phyloP scores from a whole-genome alignment of 1,284 basidiomycete genomes.

The Phaffia rhodozyma region DNA sequence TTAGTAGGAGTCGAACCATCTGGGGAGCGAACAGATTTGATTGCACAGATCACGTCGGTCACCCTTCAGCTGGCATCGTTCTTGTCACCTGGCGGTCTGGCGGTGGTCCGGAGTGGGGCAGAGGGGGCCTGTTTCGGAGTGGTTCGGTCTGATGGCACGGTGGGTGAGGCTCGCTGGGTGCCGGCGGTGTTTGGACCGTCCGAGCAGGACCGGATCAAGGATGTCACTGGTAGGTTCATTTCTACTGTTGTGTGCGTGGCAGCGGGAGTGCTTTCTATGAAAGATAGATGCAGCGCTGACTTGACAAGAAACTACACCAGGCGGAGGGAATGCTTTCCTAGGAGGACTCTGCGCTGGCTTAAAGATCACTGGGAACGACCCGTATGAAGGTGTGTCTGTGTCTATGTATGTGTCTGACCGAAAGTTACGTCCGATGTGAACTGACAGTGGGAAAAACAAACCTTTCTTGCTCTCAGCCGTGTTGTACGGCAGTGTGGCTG shows the following conservation, averaged over 20 bases:
- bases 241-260: not conserved
- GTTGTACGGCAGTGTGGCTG: slow-evolving; percentile 61
- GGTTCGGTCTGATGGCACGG: not conserved
- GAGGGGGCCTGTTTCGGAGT: slow-evolving; percentile 57
- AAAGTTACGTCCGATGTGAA: too few relatives aligned
- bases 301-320: slow-evolving; percentile 37
- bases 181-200: slow-evolving; percentile 58
- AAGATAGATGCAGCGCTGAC: not conserved
- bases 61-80: slow-evolving; percentile 58
- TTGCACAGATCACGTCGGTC: slow-evolving; percentile 52
- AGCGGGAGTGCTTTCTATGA: too few relatives aligned
- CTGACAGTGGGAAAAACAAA: slow-evolving; percentile 13
- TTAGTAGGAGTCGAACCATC: slow-evolving; percentile 27
- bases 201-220: slow-evolving; percentile 47
- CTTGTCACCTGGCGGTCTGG: slow-evolving; percentile 37
- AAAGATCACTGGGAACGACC: slow-evolving; percentile 45
- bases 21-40: not conserved
- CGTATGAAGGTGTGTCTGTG: slow-evolving; percentile 47
- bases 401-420: not conserved
- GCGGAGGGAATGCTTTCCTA: slow-evolving; percentile 77
- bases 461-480: slow-evolving; percentile 41
- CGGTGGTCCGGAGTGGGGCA: slow-evolving; percentile 43
- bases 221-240: slow-evolving; percentile 62
- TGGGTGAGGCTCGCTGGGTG: slow-evolving; percentile 44
- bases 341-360: slow-evolving; percentile 71